Evolutionary conservation across 2,329 filamentous ascomycete species (phyloP).

Genomic region (Fusarium falciforme): DNA sequence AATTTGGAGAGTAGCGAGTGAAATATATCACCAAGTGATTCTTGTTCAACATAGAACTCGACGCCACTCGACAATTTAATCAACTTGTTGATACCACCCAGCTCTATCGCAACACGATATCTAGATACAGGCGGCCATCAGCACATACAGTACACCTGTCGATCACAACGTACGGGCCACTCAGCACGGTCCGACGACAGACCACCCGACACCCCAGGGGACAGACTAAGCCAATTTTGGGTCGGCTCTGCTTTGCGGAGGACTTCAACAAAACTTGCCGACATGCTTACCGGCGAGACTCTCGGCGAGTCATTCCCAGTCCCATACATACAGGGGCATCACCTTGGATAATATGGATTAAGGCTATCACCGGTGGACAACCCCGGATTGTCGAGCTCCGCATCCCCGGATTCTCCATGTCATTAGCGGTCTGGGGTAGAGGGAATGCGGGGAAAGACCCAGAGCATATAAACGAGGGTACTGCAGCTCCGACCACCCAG

Average conservation of each 20-base stretch:
- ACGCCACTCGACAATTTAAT: background rate
- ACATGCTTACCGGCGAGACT: background rate
- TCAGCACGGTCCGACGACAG: background rate
- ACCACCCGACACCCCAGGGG: background rate
- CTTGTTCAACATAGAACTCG: background rate
- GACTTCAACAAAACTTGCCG: background rate
- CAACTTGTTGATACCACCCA: background rate
- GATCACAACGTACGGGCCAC: background rate
- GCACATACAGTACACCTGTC: background rate
- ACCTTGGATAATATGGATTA: background rate
- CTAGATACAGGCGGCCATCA: background rate
- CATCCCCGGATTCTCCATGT: background rate
- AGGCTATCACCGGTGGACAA: background rate
- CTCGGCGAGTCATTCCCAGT: background rate
- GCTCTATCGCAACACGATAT: background rate
- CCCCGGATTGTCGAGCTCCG: background rate
- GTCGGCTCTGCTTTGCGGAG: background rate
- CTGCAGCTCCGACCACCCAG: background rate
- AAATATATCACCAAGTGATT: background rate
- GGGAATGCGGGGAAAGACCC: background rate
- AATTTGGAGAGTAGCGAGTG: background rate
- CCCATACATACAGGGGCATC: background rate
- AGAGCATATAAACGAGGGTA: background rate
- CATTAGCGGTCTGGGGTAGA: background rate
- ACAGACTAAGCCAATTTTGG: background rate